Conservation (phyloP, 2,329 filamentous ascomycete species). For the Claviceps spartinae region DNA sequence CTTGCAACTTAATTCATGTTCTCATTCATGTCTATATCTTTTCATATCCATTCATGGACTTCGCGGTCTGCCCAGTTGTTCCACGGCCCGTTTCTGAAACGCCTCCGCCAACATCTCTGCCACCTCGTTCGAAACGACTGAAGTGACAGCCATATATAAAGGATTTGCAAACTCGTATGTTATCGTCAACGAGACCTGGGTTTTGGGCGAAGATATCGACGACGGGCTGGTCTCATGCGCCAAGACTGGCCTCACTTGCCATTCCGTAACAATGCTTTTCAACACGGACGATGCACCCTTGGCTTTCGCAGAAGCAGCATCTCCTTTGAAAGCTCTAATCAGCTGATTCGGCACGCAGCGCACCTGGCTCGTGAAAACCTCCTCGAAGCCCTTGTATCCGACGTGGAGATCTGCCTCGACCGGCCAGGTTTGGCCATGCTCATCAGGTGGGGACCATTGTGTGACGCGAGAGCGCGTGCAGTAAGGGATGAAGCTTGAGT, state of each 20-base stretch:
- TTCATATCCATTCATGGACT: not conserved
- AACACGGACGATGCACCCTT: constrained; percentile 39
- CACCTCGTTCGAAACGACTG: constrained; percentile 69
- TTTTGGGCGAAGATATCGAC: constrained; percentile 23
- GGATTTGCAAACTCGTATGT: constrained; percentile 79
- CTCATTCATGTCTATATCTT: not conserved
- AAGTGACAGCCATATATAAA: constrained; percentile 71
- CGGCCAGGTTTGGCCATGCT: constrained; percentile 45
- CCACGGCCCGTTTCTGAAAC: constrained; percentile 68
- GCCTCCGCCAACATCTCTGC: constrained; percentile 83
- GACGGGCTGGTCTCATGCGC: not conserved
- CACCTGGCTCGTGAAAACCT: constrained; percentile 69
- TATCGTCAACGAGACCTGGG: constrained; percentile 63
- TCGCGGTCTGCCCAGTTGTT: constrained; percentile 16
- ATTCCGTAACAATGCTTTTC: constrained; percentile 54
- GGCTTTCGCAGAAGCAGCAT: constrained; percentile 28
- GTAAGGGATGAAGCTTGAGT: constrained; percentile 83
- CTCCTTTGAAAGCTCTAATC: constrained; percentile 66
- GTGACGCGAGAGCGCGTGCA: constrained; percentile 69
- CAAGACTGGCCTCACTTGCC: constrained; percentile 44
- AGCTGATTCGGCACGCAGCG: constrained; percentile 59
- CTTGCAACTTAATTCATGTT: not conserved
- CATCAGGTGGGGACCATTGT: constrained; percentile 47
- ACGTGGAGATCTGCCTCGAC: constrained; percentile 65
- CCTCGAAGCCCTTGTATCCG: constrained; percentile 72